Conservation (phyloP, 495 filamentous ascomycete species). For the Tuber magnatum region DNA sequence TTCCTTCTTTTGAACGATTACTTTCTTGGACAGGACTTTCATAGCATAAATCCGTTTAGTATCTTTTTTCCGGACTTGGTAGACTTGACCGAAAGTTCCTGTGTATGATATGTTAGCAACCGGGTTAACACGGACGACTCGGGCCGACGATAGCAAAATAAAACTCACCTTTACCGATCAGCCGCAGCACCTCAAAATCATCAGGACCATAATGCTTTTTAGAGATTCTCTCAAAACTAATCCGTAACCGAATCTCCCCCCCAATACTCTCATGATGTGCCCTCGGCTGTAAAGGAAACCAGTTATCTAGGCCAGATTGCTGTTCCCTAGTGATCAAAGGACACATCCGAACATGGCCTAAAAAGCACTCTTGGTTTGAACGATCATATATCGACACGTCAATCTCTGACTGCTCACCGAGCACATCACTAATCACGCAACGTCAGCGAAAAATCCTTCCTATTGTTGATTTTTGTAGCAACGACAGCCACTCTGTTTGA, state of each 20-base stretch:
- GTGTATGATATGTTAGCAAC: conserved; percentile 16
- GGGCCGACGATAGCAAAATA: conserved; percentile 2
- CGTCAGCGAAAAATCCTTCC: conserved; percentile 27
- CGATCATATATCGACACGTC: conserved; percentile 93
- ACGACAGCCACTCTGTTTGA: conserved; percentile 5
- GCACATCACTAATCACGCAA: conserved; percentile 64
- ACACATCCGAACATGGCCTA: conserved; percentile 74
- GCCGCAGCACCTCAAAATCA: conserved; percentile 89
- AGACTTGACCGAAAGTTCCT: conserved; percentile 96
- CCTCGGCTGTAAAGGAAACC: conserved; percentile 70
- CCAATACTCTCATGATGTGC: conserved; percentile 61
- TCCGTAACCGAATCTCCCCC: conserved; percentile 84
- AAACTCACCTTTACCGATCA: conserved; percentile 77
- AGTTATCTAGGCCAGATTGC: conserved; percentile 60
- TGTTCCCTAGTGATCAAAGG: conserved; percentile 41
- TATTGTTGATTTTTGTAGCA: conserved; percentile 6
- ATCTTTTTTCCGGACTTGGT: conserved; percentile 97
- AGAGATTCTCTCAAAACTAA: conserved; percentile 79
- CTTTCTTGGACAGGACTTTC: conserved; percentile 98
- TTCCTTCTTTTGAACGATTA: conserved; percentile 99
- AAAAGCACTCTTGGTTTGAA: conserved; percentile 73
- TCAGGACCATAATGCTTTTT: conserved; percentile 92
- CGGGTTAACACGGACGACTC: neutral
- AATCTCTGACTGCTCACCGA: conserved; percentile 82
- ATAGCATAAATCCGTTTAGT: conserved; percentile 94